Percentiles rank a stretch among this genome's conserved stretches.
phyloP scores from a whole-genome alignment of 129 eudicot species.

The Dittrichia graveolens region DNA sequence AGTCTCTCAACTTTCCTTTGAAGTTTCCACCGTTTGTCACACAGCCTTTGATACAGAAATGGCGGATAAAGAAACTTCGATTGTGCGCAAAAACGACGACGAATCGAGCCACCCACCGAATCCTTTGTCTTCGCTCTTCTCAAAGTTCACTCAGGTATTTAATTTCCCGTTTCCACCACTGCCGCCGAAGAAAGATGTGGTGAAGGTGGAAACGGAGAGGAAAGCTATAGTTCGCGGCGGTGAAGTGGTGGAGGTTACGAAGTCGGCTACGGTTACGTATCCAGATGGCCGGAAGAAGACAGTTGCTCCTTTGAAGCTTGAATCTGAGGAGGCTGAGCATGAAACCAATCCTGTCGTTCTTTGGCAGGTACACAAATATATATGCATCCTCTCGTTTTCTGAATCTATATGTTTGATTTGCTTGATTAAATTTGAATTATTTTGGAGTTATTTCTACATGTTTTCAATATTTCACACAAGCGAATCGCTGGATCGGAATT shows the following conservation, averaged over 20 bases:
- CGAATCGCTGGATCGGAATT: slow-evolving; percentile 11
- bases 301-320: slow-evolving; percentile 54
- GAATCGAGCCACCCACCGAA: slow-evolving; percentile 27
- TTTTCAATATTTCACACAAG: background rate
- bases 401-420: slow-evolving; percentile 13
- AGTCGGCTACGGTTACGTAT: slow-evolving; percentile 44
- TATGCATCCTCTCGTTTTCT: background rate
- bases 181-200: slow-evolving; percentile 30
- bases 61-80: slow-evolving; percentile 38
- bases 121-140: slow-evolving; percentile 34
- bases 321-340: slow-evolving; percentile 49
- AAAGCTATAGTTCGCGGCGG: slow-evolving; percentile 23
- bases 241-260: slow-evolving; percentile 32
- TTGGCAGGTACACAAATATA: slow-evolving; percentile 65
- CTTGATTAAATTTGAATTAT: background rate
- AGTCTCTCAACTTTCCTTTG: slow-evolving; percentile 11
- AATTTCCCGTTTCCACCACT: slow-evolving; percentile 33
- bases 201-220: slow-evolving; percentile 38
- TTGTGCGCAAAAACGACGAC: slow-evolving; percentile 23
- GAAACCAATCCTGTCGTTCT: slow-evolving; percentile 64
- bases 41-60: slow-evolving; percentile 23
- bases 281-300: slow-evolving; percentile 31
- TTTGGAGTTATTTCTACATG: background rate
- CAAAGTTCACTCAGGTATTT: slow-evolving; percentile 40
- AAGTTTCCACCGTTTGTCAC: slow-evolving; percentile 14